A percentile compares a stretch with the other conserved stretches of the same genome.
Evolutionary conservation across 306 rosid genomes (phyloP).

Genomic region (Fagus crenata): DNA sequence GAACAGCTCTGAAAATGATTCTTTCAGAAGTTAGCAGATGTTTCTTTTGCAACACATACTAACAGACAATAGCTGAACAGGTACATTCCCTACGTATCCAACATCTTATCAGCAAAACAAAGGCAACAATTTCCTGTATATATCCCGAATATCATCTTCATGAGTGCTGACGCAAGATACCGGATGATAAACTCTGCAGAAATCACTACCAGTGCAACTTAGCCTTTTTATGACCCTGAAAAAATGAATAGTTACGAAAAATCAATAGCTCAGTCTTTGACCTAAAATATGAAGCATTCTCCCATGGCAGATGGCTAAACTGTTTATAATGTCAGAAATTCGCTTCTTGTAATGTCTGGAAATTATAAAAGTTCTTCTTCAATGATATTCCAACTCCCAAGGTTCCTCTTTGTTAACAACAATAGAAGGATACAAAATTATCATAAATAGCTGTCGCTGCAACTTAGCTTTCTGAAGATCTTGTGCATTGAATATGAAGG

Average conservation of each 20-base stretch:
- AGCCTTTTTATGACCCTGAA: background rate
- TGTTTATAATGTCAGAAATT: background rate
- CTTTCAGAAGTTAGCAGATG: slow-evolving; percentile 11
- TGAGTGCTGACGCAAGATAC: background rate
- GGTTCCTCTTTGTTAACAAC: slow-evolving; percentile 31
- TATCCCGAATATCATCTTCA: background rate
- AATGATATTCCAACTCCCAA: slow-evolving; percentile 5
- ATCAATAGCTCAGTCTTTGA: too few relatives aligned
- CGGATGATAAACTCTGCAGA: slow-evolving; percentile 3
- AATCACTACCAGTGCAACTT: background rate
- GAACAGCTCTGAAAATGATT: slow-evolving; percentile 14
- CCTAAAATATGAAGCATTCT: too few relatives aligned
- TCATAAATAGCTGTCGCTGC: slow-evolving; percentile 4
- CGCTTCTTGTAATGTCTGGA: background rate
- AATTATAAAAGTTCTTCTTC: background rate
- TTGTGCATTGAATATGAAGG: slow-evolving; percentile 4
- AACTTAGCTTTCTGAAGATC: background rate
- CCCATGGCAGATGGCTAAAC: background rate
- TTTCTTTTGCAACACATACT: background rate
- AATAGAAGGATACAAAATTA: slow-evolving; percentile 16
- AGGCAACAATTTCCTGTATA: background rate
- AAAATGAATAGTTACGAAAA: too few relatives aligned
- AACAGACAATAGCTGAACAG: background rate
- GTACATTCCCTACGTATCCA: background rate
- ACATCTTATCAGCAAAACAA: background rate